Evolutionary conservation across 1,284 basidiomycete species (phyloP).

Genomic region (Athelia psychrophila): DNA sequence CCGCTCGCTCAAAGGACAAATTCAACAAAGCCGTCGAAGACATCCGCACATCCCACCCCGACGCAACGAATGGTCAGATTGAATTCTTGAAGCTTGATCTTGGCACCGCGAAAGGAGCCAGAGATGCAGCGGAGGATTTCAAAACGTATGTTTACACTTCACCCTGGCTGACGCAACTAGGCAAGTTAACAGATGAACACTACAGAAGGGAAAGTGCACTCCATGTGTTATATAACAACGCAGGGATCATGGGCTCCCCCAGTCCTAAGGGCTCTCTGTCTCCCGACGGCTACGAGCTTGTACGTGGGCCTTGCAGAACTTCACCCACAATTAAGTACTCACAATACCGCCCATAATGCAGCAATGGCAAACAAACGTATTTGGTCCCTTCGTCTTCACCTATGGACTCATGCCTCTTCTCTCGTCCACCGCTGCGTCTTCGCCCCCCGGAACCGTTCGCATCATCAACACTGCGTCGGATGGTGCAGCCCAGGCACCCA

Average conservation of each 20-base stretch:
- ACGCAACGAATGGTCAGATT: constrained; percentile 1
- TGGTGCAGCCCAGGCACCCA: constrained; percentile 3
- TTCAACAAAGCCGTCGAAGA: constrained; percentile 20
- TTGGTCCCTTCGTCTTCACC: constrained; percentile 7
- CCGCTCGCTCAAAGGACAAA: constrained; percentile 22
- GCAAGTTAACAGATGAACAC: no score
- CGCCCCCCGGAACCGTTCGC: constrained; percentile 2
- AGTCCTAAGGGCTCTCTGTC: neutral
- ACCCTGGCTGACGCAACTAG: no score
- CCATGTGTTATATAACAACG: constrained; percentile 11
- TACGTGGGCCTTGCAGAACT: neutral
- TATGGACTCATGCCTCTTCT: constrained; percentile 6
- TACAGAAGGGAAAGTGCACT: neutral
- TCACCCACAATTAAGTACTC: no score
- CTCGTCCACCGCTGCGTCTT: constrained; percentile 1
- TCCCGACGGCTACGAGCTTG: constrained; percentile 1
- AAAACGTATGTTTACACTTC: neutral
- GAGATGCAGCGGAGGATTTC: constrained; percentile 9
- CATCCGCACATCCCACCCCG: neutral
- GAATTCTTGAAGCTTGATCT: constrained; percentile 13
- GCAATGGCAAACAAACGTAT: constrained; percentile 7
- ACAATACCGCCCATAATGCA: constrained; percentile 4
- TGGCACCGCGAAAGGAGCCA: constrained; percentile 1
- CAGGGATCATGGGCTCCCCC: neutral
- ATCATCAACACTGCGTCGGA: constrained; percentile 4